Conservation (phyloP, 805 yeast genomes). For the Suhomyces prunicola region DNA sequence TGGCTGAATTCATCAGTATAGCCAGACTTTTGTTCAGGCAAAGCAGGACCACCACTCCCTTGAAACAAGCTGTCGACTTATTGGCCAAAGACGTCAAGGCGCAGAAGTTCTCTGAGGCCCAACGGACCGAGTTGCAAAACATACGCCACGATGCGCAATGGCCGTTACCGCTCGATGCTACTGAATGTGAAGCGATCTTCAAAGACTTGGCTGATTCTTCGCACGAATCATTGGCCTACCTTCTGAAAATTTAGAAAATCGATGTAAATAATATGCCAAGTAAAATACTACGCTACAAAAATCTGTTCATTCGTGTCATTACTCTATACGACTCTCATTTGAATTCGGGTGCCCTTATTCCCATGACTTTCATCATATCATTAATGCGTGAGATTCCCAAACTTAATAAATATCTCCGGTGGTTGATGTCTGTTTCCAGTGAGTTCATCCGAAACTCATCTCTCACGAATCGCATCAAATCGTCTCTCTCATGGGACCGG, state of each 20-base stretch:
- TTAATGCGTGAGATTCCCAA: conserved; percentile 28
- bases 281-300: too few species aligned
- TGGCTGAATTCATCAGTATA: conserved; percentile 9
- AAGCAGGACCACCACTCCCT: conserved; percentile 5
- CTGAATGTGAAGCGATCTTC: not conserved
- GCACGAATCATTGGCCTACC: not conserved
- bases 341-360: conserved; percentile 10
- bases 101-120: conserved; percentile 2
- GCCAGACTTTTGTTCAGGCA: not conserved
- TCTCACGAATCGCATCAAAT: conserved; percentile 29
- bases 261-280: too few species aligned
- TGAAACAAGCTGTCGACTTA: conserved; percentile 9
- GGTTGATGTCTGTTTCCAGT: conserved; percentile 27
- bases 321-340: not conserved
- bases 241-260: not conserved
- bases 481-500: conserved; percentile 34
- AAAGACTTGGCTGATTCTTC: not conserved
- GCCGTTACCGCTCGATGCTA: not conserved
- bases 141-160: not conserved
- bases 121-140: conserved; percentile 1
- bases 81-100: conserved; percentile 12
- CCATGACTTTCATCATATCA: conserved; percentile 22
- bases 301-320: too few species aligned
- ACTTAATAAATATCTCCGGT: conserved; percentile 36
- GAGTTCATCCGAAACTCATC: conserved; percentile 32